Percentiles rank a stretch among this genome's conserved stretches.
Conservation (phyloP, 805 yeast genomes). For the Metschnikowia chrysomelidarum region DNA sequence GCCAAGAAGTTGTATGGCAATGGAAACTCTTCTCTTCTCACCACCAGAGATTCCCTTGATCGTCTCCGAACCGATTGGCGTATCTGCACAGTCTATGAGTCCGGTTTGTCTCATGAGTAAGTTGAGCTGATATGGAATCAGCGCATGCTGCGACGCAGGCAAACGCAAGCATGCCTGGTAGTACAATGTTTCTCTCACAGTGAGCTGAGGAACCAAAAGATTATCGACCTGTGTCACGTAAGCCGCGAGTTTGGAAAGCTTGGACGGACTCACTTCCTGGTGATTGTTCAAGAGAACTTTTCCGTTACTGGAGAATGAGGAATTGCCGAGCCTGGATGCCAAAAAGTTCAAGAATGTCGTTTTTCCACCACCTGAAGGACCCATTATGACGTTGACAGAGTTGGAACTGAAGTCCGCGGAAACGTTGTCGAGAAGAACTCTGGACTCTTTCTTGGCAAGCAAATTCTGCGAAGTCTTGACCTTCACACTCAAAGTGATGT, state of each 20-base stretch:
- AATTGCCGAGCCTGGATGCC: slow-evolving; percentile 50
- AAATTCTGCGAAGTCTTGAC: slow-evolving; percentile 12
- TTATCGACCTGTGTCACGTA: slow-evolving; percentile 84
- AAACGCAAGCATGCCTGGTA: slow-evolving; percentile 71
- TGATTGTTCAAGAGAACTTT: slow-evolving; percentile 24
- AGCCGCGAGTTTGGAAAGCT: slow-evolving; percentile 47
- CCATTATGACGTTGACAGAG: slow-evolving; percentile 69
- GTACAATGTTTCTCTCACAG: slow-evolving; percentile 73
- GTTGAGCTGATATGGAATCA: slow-evolving; percentile 50
- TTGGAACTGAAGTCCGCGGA: slow-evolving; percentile 53
- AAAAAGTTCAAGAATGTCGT: slow-evolving; percentile 63
- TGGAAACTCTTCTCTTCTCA: slow-evolving; percentile 79
- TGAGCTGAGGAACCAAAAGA: slow-evolving; percentile 63
- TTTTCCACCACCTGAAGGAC: slow-evolving; percentile 81
- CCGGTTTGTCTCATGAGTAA: slow-evolving; percentile 67
- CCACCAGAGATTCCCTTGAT: slow-evolving; percentile 44
- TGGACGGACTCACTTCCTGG: slow-evolving; percentile 24
- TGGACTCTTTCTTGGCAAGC: slow-evolving; percentile 9
- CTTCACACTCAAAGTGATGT: slow-evolving; percentile 16
- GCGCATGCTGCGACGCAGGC: slow-evolving; percentile 35
- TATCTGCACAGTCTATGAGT: slow-evolving; percentile 72
- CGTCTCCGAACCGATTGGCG: slow-evolving; percentile 43
- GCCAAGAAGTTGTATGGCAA: slow-evolving; percentile 73
- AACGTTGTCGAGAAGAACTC: slow-evolving; percentile 37
- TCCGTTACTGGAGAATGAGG: slow-evolving; percentile 26